These are phyloP conservation scores for Dipteronia sinensis DNA, from an alignment of 345 rosid species.

Conservation along the genomic window DNA sequence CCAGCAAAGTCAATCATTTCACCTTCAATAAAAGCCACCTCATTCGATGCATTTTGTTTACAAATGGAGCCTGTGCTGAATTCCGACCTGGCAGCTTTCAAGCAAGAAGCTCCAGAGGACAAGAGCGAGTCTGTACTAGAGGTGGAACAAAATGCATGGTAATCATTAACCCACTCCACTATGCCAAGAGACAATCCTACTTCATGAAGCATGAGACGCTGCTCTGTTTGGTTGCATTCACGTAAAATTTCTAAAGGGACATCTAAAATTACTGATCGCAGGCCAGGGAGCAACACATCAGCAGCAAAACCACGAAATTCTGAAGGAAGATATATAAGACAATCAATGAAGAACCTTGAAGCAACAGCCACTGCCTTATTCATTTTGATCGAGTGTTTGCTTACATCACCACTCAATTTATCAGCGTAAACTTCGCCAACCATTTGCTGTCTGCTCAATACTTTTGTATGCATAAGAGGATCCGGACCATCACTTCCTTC, in stretches of 20 bases:
- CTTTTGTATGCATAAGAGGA: slow-evolving; percentile 24
- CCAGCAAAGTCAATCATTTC: slow-evolving; percentile 18
- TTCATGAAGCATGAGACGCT: slow-evolving; percentile 84
- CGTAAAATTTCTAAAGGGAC: slow-evolving; percentile 60
- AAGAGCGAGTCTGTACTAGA: slow-evolving; percentile 17
- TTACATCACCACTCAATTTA: slow-evolving; percentile 30
- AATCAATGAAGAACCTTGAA: slow-evolving; percentile 76
- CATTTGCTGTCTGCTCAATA: slow-evolving; percentile 10
- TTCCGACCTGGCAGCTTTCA: slow-evolving; percentile 27
- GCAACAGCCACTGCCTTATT: slow-evolving; percentile 46
- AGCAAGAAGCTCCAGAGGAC: slow-evolving; percentile 27
- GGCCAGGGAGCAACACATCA: slow-evolving; percentile 74
- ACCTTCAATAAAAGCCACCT: slow-evolving; percentile 30
- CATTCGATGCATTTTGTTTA: slow-evolving; percentile 30
- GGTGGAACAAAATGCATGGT: slow-evolving; percentile 45
- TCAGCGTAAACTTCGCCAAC: slow-evolving; percentile 26
- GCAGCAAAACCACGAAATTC: slow-evolving; percentile 78
- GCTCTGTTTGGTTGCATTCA: slow-evolving; percentile 56
- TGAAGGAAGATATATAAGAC: slow-evolving; percentile 70
- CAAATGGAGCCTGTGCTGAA: slow-evolving; percentile 22
- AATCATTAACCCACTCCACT: slow-evolving; percentile 77
- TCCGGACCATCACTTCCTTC: slow-evolving; percentile 33
- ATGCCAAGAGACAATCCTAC: slow-evolving; percentile 73
- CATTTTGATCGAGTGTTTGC: slow-evolving; percentile 24
- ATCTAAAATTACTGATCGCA: slow-evolving; percentile 59